Evolutionary conservation across 169 alveolate genomes (phyloP).

Genomic region (Amoebophrya sp.): DNA sequence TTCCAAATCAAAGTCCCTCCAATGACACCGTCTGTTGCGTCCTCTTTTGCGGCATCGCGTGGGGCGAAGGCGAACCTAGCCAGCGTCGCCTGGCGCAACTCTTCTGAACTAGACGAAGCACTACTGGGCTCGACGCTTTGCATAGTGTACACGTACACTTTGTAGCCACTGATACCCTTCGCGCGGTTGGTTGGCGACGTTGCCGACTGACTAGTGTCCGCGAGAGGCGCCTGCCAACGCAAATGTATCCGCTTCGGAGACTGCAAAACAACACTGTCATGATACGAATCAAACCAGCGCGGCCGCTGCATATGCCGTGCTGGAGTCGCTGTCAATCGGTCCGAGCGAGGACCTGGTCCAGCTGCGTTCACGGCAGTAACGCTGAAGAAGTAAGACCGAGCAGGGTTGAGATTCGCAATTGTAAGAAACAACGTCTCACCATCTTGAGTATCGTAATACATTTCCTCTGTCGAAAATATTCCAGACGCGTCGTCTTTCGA

Average conservation of each 20-base stretch:
- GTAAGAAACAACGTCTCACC: background rate
- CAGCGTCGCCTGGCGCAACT: too few species aligned
- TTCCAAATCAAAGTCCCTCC: background rate
- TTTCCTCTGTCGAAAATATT: background rate
- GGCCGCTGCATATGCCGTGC: background rate
- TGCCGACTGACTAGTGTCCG: too few species aligned
- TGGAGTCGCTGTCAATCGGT: background rate
- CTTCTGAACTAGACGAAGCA: too few species aligned
- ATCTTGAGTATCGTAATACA: background rate
- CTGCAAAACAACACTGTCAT: background rate
- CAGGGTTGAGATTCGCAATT: background rate
- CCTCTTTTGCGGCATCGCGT: background rate
- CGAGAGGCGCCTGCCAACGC: background rate
- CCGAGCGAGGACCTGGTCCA: constrained; percentile 28
- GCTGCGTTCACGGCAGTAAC: constrained; percentile 29
- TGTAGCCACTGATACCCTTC: constrained; percentile 20
- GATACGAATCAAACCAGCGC: background rate
- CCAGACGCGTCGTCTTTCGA: background rate
- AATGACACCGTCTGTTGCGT: background rate
- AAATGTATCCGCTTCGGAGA: background rate
- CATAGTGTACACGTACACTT: constrained; percentile 18
- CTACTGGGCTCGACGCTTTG: too few species aligned
- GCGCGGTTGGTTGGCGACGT: too few species aligned
- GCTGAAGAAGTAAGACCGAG: background rate
- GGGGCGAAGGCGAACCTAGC: background rate